Evolutionary conservation across 2,329 filamentous ascomycete species (phyloP).

Genomic region (Stachybotrys elegans): DNA sequence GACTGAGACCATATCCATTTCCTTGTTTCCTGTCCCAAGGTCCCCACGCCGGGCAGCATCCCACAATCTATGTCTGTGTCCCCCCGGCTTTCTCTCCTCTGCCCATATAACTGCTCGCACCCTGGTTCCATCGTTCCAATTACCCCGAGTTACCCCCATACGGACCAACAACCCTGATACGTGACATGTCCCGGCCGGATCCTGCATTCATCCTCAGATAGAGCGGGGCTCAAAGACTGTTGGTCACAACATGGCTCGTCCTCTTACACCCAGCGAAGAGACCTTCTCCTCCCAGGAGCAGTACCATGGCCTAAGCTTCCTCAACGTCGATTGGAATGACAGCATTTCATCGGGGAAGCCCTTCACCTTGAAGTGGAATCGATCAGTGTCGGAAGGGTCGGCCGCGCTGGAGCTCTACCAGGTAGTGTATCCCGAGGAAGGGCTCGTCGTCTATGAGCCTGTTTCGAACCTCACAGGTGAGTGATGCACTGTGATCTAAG

Average conservation of each 20-base stretch:
- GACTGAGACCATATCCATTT: slow-evolving; percentile 17
- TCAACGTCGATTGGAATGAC: slow-evolving; percentile 28
- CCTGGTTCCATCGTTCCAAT: too few relatives aligned
- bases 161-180: too few relatives aligned
- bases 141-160: too few relatives aligned
- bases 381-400: slow-evolving; percentile 14
- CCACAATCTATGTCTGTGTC: not conserved
- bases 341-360: slow-evolving; percentile 24
- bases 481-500: slow-evolving; percentile 9
- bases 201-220: too few relatives aligned
- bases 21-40: slow-evolving; percentile 6
- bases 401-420: slow-evolving; percentile 23
- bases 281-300: slow-evolving; percentile 10
- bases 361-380: slow-evolving; percentile 25
- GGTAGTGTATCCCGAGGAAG: slow-evolving; percentile 23
- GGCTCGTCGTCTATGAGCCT: slow-evolving; percentile 21
- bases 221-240: too few relatives aligned
- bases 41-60: not conserved
- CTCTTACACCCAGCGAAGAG: too few relatives aligned
- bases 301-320: slow-evolving; percentile 23
- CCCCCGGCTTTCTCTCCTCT: not conserved
- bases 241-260: too few relatives aligned
- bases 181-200: not conserved
- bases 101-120: not conserved
- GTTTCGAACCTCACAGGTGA: slow-evolving; percentile 24